Base-by-base conservation (phyloP, 2,329 filamentous ascomycete genomes). In the Pseudogymnoascus sp. region DNA sequence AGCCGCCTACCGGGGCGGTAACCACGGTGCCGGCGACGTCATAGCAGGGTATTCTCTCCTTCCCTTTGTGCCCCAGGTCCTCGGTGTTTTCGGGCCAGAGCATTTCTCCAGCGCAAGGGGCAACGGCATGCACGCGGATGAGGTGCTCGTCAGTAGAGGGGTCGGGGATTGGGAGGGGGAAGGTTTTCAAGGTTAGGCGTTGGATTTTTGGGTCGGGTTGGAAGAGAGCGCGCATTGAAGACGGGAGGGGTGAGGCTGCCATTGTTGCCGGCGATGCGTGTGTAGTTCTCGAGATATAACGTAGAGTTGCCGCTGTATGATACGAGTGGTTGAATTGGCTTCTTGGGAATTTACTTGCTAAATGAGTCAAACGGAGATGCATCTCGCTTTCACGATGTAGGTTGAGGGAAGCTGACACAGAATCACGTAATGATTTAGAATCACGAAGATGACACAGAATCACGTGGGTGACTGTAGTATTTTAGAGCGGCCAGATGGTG, bases 11-110 rank as follows among this genome's bases (percentile, higher is more conserved):
- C 1, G 78, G 76, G 0, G 72, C 69, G 2, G 69, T 68, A 11
- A 79, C 65, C 6, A 80, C 69, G 0, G 71, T 74, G 11, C 76
- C 78, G 0, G 76, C 74, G 42, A 80, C 64, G 68, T 81, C 78
- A 56, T 74, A 74, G 64, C 76, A 76, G 1, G 77, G 78, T 26
- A 78, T 71, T 8, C 74, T 69, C 10, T 68, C 62, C 31, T 66
- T 69, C 14, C 65, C 38, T 26, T 71, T 53, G 1, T 62, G 68
- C 1, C 66, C 67, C 2, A 68, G 64, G 2, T 64, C 62, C 10
- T 71, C 61, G 59, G 73, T 71, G 21, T 72, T 68, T 40, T 71
- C 71, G 1, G 76, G 72, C 79, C 78, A 80, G 66, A 72, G 70
- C 10, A 80, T 74, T 65, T 80, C 79, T 13, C 75, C 74, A 2